Base-by-base conservation (phyloP, 2,329 filamentous ascomycete genomes). In the Calonectria naviculata region DNA sequence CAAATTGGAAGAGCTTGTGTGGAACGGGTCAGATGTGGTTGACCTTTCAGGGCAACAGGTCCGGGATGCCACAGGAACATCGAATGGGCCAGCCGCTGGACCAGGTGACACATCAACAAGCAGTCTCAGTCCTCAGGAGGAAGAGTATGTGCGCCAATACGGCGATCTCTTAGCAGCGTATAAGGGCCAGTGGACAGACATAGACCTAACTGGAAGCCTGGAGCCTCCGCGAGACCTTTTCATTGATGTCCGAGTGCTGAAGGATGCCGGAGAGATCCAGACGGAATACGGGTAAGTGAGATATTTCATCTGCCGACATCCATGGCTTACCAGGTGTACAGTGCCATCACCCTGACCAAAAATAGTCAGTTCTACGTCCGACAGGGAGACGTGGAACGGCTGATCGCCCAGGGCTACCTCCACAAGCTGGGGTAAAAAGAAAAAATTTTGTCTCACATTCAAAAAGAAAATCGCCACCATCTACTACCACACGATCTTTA, bases 321-420 rank as follows among this genome's bases (percentile, higher is more conserved):
- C 26, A 52, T 26, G 38, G 61, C 78, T 81, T 44, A 81, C 71
- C 29, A 12, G 31, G 29, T 44, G 81, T 75, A 75, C 77, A 98
- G 95, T 19, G 94, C 95, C 15, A 98, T 99, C 78, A 98, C 94
- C 71, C 89, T 99, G 85, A 98, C 95, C 42, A 98, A 97, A 84
- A 98, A 99, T 84, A 98, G 95, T 80, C 97, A 99, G 81, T 97
- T 99, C 81, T 98, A 97, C 80, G 97, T 99, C 44, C 91, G 96
- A 56, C 95, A 98, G 80, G 96, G 95, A 28, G 97, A 99, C 84
- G 97, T 99, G 8, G 97, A 99, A 84, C 90, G 95, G 62, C 84
- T 99, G 77, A 98, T 99, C 79, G 91, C 95, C 19, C 96, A 98
- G 81, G 97, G 97, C 24, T 99, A 98, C 84, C 86, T 99, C 74